Evolutionary conservation across 208 protist species (phyloP), one percentile per base, ranked within the genome.

Genomic region (Herpetomonas tarakana): DNA sequence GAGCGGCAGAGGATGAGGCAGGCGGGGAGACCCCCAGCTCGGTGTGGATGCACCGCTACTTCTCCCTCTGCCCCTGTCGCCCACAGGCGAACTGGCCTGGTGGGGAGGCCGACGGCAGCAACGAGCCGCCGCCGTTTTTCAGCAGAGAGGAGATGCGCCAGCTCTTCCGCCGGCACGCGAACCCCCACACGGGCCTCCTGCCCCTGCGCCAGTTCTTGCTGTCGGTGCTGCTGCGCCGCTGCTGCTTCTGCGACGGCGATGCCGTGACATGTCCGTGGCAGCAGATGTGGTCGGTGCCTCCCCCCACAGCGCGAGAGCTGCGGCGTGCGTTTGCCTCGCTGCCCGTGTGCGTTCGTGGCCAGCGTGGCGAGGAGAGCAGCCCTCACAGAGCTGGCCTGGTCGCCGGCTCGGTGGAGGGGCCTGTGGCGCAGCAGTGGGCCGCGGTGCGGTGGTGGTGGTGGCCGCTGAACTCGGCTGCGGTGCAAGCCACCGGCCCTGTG

Each of bases 231-330:
- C 61, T 76, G 3, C 46, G 51, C 16, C 75, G 75, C 31, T 63
- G 58, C 55, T 78, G 75, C 31, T 74, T 71, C 62, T 78, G 70
- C 47, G 50, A 11, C 0, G 14, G 27, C 2, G 22, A 28, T 26
- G 49, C 18, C 22, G 14, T 22, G 3, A n/a, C 6, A 19, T 58
- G 41, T 39, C 53, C 27, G 29, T 68, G 22, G 12, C 6, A 24
- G 30, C 2, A 6, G 31, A n/a, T 11, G 7, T 56, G 18, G 52
- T n/a, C 25, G 24, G 35, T 68, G 2, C 47, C 62, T 1, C 52
- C 68, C 27, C 79, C 79, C n/a, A 77, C 70, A 18, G 63, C 62
- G 4, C 71, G 66, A 25, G 71, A 86, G 65, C 60, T 86, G 52
- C 79, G 79, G 14, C 50, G 26, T 0, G 70, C 71, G 58, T 52